These are phyloP conservation scores for Claviceps digitariae DNA, from an alignment of 2,329 filamentous ascomycete genomes.

Conservation along the genomic window DNA sequence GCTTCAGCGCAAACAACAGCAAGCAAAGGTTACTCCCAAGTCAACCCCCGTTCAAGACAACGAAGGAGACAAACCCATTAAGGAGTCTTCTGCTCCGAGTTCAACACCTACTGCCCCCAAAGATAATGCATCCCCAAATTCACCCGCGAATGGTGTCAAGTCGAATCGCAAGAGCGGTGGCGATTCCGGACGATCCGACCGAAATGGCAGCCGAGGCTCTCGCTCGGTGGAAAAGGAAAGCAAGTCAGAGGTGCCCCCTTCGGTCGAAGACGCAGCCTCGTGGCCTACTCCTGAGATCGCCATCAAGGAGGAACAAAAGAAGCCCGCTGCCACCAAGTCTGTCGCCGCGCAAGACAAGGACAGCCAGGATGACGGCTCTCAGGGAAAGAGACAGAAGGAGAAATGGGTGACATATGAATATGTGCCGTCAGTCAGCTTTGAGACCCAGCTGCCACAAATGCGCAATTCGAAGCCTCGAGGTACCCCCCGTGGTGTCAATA, in stretches of 20 bases:
- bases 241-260: constrained; percentile 33
- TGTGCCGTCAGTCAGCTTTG: constrained; percentile 73
- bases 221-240: constrained; percentile 28
- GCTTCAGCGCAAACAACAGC: constrained; percentile 61
- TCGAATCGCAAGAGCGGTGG: constrained; percentile 25
- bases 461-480: constrained; percentile 37
- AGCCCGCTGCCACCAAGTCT: constrained; percentile 42
- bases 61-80: constrained; percentile 30
- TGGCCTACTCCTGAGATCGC: constrained; percentile 88
- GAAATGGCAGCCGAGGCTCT: constrained; percentile 34
- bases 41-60: constrained; percentile 15
- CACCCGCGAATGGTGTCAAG: constrained; percentile 24
- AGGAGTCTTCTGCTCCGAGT: constrained; percentile 8
- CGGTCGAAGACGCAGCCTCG: constrained; percentile 60
- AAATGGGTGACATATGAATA: constrained; percentile 79
- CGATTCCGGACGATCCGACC: constrained; percentile 26
- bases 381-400: constrained; percentile 52
- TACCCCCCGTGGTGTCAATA: constrained; percentile 30
- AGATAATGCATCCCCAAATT: constrained; percentile 11
- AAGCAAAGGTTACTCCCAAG: constrained; percentile 36
- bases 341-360: constrained; percentile 50
- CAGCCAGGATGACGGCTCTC: constrained; percentile 34
- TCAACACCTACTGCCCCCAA: constrained; percentile 8
- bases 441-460: constrained; percentile 57
- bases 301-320: constrained; percentile 57